Base-by-base conservation (phyloP, 2,329 filamentous ascomycete species). In the Neonectria hederae region DNA sequence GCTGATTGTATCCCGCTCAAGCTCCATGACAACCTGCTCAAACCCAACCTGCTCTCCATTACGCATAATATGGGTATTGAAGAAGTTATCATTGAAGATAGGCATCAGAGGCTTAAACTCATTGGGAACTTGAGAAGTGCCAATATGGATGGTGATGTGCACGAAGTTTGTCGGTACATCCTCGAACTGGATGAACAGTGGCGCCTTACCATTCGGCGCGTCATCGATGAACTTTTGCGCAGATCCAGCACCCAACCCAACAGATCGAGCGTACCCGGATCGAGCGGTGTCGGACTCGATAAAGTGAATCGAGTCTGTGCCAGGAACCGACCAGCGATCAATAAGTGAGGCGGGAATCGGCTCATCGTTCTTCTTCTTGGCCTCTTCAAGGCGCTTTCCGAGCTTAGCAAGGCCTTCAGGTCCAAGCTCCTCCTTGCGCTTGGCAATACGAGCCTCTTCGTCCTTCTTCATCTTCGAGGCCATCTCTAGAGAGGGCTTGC, bases 181-280 rank as follows among this genome's bases (percentile, higher is more conserved):
- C 79, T 99, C 96, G 69, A 97, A 99, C 79, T 99, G 95, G n/a
- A 99, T 85, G 79, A 97, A 99, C 2, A 98, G 82, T 0, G 93
- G 91, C n/a, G 90, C 76, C 38, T 90, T 79, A 7, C 82, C 83
- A 19, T 81, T 69, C 40, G 86, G 84, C 43, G 93, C 88, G 14
- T 84, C 82, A 75, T 98, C 92, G 53, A 99, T 88, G 53, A 90
- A 79, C 65, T 88, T 84, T 77, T 99, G 96, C 5, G 93, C 87
- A 4, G 85, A 77, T 69, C 93, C 95, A 30, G 89, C 80, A 0
- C 86, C 83, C 24, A 84, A 80, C 0, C 94, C 94, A 53, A 94
- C 81, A 66, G 88, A 85, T 71, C 89, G 87, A 14, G 94, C 96
- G 64, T 89, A 81, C 30, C 96, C 96, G 51, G 92, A 91, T 26